Conservation (phyloP, 345 rosid species). For the Ceriops decandra region DNA sequence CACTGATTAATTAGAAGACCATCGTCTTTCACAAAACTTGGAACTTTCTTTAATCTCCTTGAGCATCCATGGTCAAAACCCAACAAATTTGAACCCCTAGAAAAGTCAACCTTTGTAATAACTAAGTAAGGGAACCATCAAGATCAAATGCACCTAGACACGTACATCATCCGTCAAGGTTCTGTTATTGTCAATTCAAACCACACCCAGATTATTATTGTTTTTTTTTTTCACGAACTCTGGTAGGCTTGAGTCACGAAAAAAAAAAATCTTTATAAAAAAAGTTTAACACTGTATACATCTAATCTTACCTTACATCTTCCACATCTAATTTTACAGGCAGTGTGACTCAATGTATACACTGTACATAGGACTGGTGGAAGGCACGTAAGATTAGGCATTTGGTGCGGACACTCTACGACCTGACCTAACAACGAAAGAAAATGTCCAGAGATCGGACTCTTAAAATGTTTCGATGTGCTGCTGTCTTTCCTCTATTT, state of each 20-base stretch:
- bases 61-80: conserved; percentile 12
- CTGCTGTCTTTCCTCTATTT: conserved; percentile 4
- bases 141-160: conserved; percentile 12
- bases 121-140: not conserved
- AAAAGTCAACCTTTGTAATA: conserved; percentile 22
- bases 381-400: conserved; percentile 14
- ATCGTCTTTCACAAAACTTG: not conserved
- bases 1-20: not conserved
- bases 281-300: too few species aligned
- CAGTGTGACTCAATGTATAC: conserved; percentile 3
- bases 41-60: not conserved
- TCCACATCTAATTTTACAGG: too few species aligned
- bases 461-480: not conserved
- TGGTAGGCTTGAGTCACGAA: too few species aligned
- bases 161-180: too few species aligned
- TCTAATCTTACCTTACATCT: too few species aligned
- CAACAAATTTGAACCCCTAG: conserved; percentile 2
- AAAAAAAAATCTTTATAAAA: too few species aligned
- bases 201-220: too few species aligned
- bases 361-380: conserved; percentile 17
- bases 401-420: not conserved
- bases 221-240: too few species aligned
- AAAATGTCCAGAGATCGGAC: not conserved
- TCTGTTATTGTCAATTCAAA: too few species aligned
- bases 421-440: conserved; percentile 28